Percentiles rank a stretch among this genome's conserved stretches.
phyloP scores from a whole-genome alignment of 164 flowering plant genomes.

The Vitis riparia region DNA sequence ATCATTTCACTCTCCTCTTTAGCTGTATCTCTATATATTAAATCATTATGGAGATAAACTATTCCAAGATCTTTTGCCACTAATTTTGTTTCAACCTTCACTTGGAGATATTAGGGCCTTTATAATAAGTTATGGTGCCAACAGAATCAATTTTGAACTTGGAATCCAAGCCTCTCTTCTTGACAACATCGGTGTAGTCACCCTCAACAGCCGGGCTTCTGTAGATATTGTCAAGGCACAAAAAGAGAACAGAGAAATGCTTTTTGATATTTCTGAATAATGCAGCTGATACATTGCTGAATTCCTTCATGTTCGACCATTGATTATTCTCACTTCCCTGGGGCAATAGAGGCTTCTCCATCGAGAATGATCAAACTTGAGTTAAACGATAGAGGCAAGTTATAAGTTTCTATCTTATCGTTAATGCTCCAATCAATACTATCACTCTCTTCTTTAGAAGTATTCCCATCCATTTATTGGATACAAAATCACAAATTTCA shows the following conservation, averaged over 20 bases:
- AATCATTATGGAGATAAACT: slow-evolving; percentile 58
- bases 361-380: too few species aligned
- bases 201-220: slow-evolving; percentile 97
- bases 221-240: slow-evolving; percentile 96
- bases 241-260: slow-evolving; percentile 85
- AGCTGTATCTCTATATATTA: slow-evolving; percentile 53
- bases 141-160: slow-evolving; percentile 88
- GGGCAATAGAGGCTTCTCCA: too few species aligned
- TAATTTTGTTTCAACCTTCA: slow-evolving; percentile 71
- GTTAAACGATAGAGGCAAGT: too few species aligned
- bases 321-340: too few species aligned
- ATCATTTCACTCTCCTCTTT: slow-evolving; percentile 63
- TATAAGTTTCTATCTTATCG: too few species aligned
- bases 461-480: too few species aligned
- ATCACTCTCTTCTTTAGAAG: too few species aligned
- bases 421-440: too few species aligned
- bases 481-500: too few species aligned
- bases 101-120: slow-evolving; percentile 64
- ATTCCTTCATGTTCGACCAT: too few species aligned
- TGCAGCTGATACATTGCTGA: too few species aligned
- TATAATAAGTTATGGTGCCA: slow-evolving; percentile 78
- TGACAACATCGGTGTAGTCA: slow-evolving; percentile 78
- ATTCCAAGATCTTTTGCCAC: slow-evolving; percentile 71
- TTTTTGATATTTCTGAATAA: slow-evolving; percentile 11
- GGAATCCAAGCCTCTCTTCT: slow-evolving; percentile 54